Evolutionary conservation across 208 protist species (phyloP).

Genomic region (Crithidia fasciculata): DNA sequence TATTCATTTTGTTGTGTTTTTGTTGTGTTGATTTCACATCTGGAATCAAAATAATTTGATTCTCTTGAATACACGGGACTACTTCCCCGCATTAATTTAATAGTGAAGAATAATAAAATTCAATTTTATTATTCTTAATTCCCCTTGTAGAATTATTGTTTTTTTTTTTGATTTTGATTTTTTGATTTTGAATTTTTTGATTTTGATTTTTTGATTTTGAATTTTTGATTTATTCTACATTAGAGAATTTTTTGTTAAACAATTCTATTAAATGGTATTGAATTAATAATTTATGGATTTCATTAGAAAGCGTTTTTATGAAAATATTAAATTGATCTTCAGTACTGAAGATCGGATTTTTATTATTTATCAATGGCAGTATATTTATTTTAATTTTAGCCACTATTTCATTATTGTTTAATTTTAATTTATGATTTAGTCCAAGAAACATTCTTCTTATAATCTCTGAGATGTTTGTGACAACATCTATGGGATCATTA

Average conservation of each 20-base stretch:
- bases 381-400: background rate
- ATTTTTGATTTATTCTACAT: background rate
- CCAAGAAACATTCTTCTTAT: background rate
- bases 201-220: background rate
- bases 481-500: background rate
- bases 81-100: no score
- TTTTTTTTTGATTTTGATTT: conserved; percentile 1
- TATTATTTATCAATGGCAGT: background rate
- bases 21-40: no score
- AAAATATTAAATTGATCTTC: background rate
- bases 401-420: background rate
- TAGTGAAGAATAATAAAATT: no score
- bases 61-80: no score
- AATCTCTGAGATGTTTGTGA: background rate
- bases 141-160: no score
- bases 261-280: background rate
- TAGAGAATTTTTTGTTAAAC: background rate
- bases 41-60: no score
- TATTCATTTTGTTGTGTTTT: no score
- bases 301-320: background rate
- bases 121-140: no score
- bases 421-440: background rate
- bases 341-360: background rate
- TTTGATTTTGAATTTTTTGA: background rate
- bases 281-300: background rate